phyloP scores from a whole-genome alignment of 371 early-diverging fungal species.

The Haplosporangium sp. region DNA sequence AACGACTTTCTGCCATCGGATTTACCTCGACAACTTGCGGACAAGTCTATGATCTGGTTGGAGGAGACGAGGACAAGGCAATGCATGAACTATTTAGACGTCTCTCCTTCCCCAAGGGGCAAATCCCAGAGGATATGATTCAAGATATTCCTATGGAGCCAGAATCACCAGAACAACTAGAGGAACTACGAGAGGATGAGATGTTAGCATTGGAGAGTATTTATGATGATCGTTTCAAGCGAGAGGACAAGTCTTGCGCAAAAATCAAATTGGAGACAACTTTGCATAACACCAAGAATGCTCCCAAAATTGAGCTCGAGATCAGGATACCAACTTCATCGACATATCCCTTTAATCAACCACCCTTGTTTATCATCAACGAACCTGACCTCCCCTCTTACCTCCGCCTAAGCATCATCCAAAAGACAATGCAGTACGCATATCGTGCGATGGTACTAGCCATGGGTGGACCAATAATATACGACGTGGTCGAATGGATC shows the following conservation, averaged over 20 bases:
- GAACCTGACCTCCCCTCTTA: conserved; percentile 78
- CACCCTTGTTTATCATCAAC: conserved; percentile 73
- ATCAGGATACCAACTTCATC: conserved; percentile 66
- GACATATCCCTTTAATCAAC: conserved; percentile 70
- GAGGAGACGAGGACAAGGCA: conserved; percentile 66
- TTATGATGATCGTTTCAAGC: conserved; percentile 65
- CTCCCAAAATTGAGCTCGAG: conserved; percentile 59
- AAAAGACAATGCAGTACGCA: conserved; percentile 67
- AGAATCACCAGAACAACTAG: conserved; percentile 60
- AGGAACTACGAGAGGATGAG: conserved; percentile 63
- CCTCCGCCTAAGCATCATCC: conserved; percentile 74
- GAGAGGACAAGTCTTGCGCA: conserved; percentile 14
- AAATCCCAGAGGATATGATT: conserved; percentile 44
- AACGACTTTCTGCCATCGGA: conserved; percentile 73
- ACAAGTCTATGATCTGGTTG: conserved; percentile 59
- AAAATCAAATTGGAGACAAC: conserved; percentile 41
- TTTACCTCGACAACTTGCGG: conserved; percentile 64
- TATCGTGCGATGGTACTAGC: conserved; percentile 56
- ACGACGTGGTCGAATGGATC: conserved; percentile 76
- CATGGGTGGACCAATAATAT: conserved; percentile 78
- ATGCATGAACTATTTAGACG: conserved; percentile 63
- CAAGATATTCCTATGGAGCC: conserved; percentile 58
- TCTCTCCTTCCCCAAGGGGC: conserved; percentile 45
- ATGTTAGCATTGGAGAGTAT: conserved; percentile 74
- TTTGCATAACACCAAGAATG: conserved; percentile 43